Evolutionary conservation across 352 stramenopile species (phyloP), one percentile per base, ranked within the genome.

Genomic region (Phytophthora idaei): DNA sequence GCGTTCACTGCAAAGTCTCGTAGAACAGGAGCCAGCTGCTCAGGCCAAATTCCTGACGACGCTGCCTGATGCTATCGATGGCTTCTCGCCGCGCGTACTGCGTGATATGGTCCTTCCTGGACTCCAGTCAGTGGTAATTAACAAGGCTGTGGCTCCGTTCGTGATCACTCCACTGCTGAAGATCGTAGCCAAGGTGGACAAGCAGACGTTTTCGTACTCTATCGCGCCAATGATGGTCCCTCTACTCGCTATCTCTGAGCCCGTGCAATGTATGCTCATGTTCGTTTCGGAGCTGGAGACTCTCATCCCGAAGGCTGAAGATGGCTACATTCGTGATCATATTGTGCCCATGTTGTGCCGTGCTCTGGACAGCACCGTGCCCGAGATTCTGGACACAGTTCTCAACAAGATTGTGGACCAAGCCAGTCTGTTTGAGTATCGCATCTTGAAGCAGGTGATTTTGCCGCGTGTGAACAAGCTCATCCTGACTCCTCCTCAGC

Each of bases 211-310:
- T 51, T 69, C 71, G n/a, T 74, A 84, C 57, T 81, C 81, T 17
- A 91, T 96, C 25, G 84, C 83, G 11, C 83, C 78, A 1, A 93
- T 96, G 86, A 87, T 96, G 80, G 78, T 94, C 39, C 74, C 83
- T 12, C 72, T 96, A 17, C 69, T 96, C 29, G 77, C 77, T 4
- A 96, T 96, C 58, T 82, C 83, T n/a, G 88, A 96, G 66, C 88
- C 88, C 1, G 86, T 94, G 32, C 88, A 96, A 67, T 94, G 86
- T 58, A 96, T 96, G 88, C 85, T 96, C 41, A 96, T 94, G 86
- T 96, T 96, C 46, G 88, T 96, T 10, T 93, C 85, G 31, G 87
- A 94, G 51, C 67, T 96, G 11, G 86, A 96, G 57, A 78, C 83
- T 28, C 65, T 96, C 25, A 81, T 96, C 21, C 86, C 86, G 1